Base-by-base conservation (phyloP, 495 filamentous ascomycete species). In the Aspergillus carlsbadensis region DNA sequence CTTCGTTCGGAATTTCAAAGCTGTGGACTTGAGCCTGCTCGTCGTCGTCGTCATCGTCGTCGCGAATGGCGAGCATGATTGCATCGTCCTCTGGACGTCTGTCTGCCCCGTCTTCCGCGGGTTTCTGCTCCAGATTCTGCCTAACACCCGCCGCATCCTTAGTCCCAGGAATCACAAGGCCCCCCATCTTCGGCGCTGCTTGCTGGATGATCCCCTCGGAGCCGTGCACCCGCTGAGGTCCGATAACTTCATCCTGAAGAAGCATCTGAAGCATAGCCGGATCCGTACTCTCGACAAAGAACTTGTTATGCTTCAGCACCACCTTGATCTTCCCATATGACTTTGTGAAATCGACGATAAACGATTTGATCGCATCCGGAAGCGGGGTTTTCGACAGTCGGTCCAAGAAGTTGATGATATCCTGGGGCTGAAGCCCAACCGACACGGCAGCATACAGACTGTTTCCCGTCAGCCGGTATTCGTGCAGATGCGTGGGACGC, bases 291-390 rank as follows among this genome's bases (percentile, higher is more conserved):
- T 99, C 94, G 57, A 98, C 84, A 66, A 88, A 98, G 70, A 94
- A 96, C 54, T 86, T 86, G 59, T 93, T 98, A 64, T 96, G 86
- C 68, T 96, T 96, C 55, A 98, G 72, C 20, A 98, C 94, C 35
- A 98, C 82, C 72, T 96, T 94, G 35, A 96, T 91, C 70, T 98
- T 97, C 36, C 94, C 94, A 68, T 92, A 98, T 20, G 88, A 92
- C 54, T 87, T 85, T 6, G 92, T 96, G 64, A 89, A 91, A 36
- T 86, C 84, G 56, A 84, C 78, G 63, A 99, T 94, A 66, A 91
- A 96, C 13, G 78, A 72, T 53, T 82, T 81, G 45, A 97, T 90
- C n/a, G 82, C 79, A 1, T 87, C 80, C 0, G 93, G 91, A 7
- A 98, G 74, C 6, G 87, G 81, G 0, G 88, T 93, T 73, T 98